These are phyloP conservation scores for Fusarium torreyae DNA, from an alignment of 2,329 filamentous ascomycete species.

Conservation along the genomic window DNA sequence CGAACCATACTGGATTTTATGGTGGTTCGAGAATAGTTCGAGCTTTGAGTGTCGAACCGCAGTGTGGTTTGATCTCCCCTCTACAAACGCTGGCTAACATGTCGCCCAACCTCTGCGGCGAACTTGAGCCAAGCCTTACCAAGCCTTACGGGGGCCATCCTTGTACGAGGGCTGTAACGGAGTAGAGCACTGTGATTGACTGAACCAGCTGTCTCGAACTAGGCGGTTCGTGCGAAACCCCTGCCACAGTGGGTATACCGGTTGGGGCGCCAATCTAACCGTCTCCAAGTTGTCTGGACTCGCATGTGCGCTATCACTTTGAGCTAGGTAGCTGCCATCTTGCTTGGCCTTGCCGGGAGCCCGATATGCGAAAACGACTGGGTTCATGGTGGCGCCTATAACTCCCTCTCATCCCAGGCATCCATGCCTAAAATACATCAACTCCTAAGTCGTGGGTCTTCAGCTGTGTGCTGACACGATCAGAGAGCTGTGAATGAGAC, in stretches of 20 bases:
- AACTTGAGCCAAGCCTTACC: slow-evolving; percentile 30
- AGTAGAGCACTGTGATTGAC: slow-evolving; percentile 40
- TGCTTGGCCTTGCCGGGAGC: slow-evolving; percentile 37
- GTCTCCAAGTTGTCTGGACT: slow-evolving; percentile 27
- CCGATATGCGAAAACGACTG: slow-evolving; percentile 28
- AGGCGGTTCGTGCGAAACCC: slow-evolving; percentile 48
- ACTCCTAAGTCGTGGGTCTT: slow-evolving; percentile 26
- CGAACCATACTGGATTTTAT: slow-evolving; percentile 6
- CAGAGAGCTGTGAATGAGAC: slow-evolving; percentile 25
- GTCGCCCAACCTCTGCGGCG: slow-evolving; percentile 20
- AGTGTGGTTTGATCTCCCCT: slow-evolving; percentile 7
- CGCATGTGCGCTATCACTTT: slow-evolving; percentile 28
- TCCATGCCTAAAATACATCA: slow-evolving; percentile 29
- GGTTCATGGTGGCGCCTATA: slow-evolving; percentile 34
- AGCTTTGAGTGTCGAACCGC: slow-evolving; percentile 10
- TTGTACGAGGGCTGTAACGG: slow-evolving; percentile 29
- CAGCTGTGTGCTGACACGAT: slow-evolving; percentile 27
- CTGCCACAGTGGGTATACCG: slow-evolving; percentile 31
- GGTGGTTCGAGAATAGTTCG: slow-evolving; percentile 14
- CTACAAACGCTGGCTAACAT: slow-evolving; percentile 7
- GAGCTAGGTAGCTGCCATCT: slow-evolving; percentile 25
- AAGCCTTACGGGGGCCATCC: slow-evolving; percentile 31
- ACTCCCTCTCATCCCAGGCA: slow-evolving; percentile 29
- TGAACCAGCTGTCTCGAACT: slow-evolving; percentile 48
- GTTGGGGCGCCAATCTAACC: slow-evolving; percentile 30